Base-by-base conservation (phyloP, 2,329 filamentous ascomycete genomes). In the Capronia americana region DNA sequence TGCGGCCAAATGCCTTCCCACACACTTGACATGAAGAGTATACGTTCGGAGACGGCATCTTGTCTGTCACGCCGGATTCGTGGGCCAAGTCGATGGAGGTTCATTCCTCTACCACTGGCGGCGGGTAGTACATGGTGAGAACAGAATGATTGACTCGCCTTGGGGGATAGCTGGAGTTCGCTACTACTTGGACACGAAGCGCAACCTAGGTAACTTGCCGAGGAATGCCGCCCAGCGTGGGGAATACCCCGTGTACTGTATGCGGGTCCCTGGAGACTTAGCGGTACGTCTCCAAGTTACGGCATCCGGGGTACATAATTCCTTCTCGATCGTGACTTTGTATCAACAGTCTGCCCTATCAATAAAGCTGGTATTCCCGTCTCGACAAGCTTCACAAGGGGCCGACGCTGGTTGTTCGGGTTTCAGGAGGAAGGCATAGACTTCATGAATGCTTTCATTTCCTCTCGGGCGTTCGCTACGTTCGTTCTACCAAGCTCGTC, bases 1-100 rank as follows among this genome's bases (percentile, higher is more conserved):
- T 54, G 58, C 58, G 58, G 23, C 11, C 14, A 28, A 61, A 61
- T 12, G 23, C 24, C 30, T 61, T 61, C 5, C 6, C 12, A 38
- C 58, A 61, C 44, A 44, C 38, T 8, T 23, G n/a, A 24, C 56
- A 58, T 32, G 30, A 32, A 32, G 30, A 32, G 30, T 32, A 32
- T 32, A 32, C 30, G 30, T 10, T 32, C 30, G 30, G 30, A 32
- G 30, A 32, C 30, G 30, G 30, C 30, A 32, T 32, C 30, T 11
- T 11, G 30, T 32, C 30, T 32, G 30, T 32, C 30, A 32, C 30
- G 30, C 30, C 30, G 30, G 30, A 8, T 32, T 11, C 30, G 30
- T 11, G 30, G 11, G 30, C 30, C 11, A 32, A 11, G 30, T 32
- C 41, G 51, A 24, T 54, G 51, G 24, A 30, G 8, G 51, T 28